Conservation (phyloP, 805 yeast species). For the Schizosaccharomyces pombe region DNA sequence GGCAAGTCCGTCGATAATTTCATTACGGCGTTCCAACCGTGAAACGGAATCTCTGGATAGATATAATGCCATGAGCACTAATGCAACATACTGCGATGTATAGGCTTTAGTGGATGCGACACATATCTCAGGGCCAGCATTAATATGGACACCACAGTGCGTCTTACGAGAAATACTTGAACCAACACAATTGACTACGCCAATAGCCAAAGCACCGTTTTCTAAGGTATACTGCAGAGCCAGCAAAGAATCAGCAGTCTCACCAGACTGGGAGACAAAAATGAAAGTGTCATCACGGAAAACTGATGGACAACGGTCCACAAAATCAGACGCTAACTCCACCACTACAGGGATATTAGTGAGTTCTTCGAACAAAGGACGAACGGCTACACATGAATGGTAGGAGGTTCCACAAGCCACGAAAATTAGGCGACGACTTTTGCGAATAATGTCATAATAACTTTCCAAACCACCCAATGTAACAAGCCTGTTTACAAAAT, state of each 20-base stretch:
- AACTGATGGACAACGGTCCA: slow-evolving; percentile 88
- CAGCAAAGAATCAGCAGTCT: slow-evolving; percentile 90
- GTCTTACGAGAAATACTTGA: slow-evolving; percentile 90
- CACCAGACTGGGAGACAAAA: slow-evolving; percentile 96
- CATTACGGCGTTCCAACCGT: slow-evolving; percentile 47
- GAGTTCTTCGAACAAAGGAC: slow-evolving; percentile 87
- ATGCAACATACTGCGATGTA: slow-evolving; percentile 91
- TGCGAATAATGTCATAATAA: slow-evolving; percentile 67
- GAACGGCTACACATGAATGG: slow-evolving; percentile 91
- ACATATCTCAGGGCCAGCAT: slow-evolving; percentile 98
- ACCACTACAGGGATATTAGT: slow-evolving; percentile 86
- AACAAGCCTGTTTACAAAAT: slow-evolving; percentile 54
- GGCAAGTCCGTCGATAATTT: slow-evolving; percentile 67
- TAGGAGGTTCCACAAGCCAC: slow-evolving; percentile 98
- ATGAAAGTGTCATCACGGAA: slow-evolving; percentile 95
- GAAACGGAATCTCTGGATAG: slow-evolving; percentile 79
- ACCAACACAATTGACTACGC: slow-evolving; percentile 93
- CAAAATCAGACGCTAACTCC: slow-evolving; percentile 81
- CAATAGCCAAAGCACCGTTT: slow-evolving; percentile 91
- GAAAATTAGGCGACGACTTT: slow-evolving; percentile 89
- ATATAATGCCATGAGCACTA: slow-evolving; percentile 91
- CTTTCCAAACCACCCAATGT: slow-evolving; percentile 76
- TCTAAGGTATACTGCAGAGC: slow-evolving; percentile 89
- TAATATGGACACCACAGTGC: slow-evolving; percentile 97
- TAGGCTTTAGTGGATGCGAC: slow-evolving; percentile 98